Conservation (phyloP, 495 filamentous ascomycete species). For the Xylona heveae region DNA sequence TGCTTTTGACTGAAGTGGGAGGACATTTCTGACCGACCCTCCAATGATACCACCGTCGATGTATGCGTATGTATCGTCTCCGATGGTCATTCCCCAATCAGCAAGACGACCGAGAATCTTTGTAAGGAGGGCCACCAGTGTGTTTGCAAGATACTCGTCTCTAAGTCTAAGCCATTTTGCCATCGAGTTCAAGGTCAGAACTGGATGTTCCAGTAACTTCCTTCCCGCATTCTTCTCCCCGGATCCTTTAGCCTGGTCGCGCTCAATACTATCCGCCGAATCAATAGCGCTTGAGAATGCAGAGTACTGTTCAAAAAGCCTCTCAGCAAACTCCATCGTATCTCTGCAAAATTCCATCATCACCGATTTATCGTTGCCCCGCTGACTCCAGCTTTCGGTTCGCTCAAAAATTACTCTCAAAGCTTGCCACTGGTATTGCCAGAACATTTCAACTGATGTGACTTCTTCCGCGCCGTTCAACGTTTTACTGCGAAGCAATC, state of each 20-base stretch:
- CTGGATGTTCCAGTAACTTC: constrained; percentile 37
- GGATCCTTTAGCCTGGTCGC: constrained; percentile 19
- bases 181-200: constrained; percentile 39
- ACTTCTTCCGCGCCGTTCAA: constrained; percentile 17
- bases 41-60: constrained; percentile 38
- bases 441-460: constrained; percentile 42
- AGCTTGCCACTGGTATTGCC: constrained; percentile 61
- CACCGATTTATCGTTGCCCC: constrained; percentile 40
- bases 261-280: constrained; percentile 18
- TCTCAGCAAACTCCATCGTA: constrained; percentile 78
- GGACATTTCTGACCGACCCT: constrained; percentile 41
- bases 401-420: constrained; percentile 62
- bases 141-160: constrained; percentile 60
- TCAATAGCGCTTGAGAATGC: constrained; percentile 49
- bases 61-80: constrained; percentile 32
- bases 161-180: constrained; percentile 68
- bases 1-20: constrained; percentile 57
- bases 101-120: constrained; percentile 56
- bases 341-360: constrained; percentile 89
- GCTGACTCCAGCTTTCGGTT: constrained; percentile 57
- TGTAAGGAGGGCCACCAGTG: constrained; percentile 41
- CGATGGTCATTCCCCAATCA: constrained; percentile 45
- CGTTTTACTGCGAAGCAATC: constrained; percentile 48
- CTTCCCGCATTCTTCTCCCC: constrained; percentile 21
- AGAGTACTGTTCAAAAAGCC: constrained; percentile 60